Base-by-base conservation (phyloP, 495 filamentous ascomycete genomes). In the Xylaria scruposa region DNA sequence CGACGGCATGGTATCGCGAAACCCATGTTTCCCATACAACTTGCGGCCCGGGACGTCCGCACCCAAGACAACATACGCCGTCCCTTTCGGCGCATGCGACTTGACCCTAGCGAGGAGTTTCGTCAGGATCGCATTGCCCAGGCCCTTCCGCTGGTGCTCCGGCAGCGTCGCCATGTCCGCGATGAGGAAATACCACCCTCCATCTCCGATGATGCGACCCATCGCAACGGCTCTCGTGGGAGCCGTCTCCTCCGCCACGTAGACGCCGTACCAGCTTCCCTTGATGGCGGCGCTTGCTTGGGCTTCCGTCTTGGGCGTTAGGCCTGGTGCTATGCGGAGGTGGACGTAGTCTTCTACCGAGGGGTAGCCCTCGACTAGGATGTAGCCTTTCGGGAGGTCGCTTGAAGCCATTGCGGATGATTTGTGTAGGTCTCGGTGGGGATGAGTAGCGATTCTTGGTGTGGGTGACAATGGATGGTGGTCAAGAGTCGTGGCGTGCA, bases 101-200 rank as follows among this genome's bases (percentile, higher is more conserved):
- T 81, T 76, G 53, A 88, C 83, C 51, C 81, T 74, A 12, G 58
- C 71, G 40, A 86, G 72, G n/a, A 87, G 73, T 0, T 76, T 71
- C 72, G 81, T 83, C 77, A 87, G 73, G 42, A 89, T 78, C 9
- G 77, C 75, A 46, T 85, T 83, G 4, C 82, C 88, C 0, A 90
- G 74, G 6, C 87, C 87, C 53, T 83, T 82, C 36, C 82, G 78
- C 72, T 86, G 85, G 70, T 88, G 84, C 5, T 71, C 79, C 1
- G 86, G 83, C 29, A 84, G 74, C 13, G 87, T 83, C 1, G 83
- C 84, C 78, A 89, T 85, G 75, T 89, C 87, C n/a, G 82, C 82
- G 64, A 89, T 77, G 13, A 84, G 79, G 68, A 86, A 88, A 68
- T 86, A 87, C 80, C 85, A 86, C n/a, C 80, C 84, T 12, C 86